Conservation (phyloP, 2,329 filamentous ascomycete genomes). For the Dendrostoma leiphaemia region DNA sequence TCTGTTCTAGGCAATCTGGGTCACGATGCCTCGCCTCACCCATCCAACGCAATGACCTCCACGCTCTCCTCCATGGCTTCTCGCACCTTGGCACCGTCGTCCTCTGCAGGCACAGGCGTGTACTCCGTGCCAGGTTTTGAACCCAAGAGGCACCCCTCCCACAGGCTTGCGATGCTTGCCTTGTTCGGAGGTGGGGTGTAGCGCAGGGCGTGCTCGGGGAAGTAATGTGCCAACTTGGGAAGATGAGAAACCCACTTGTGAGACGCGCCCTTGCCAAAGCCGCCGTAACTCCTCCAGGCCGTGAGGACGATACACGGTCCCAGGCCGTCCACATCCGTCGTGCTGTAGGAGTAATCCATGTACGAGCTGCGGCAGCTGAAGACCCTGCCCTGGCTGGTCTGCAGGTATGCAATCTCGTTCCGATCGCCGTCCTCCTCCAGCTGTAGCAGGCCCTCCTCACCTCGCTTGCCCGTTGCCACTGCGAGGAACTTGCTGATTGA, state of each 20-base stretch:
- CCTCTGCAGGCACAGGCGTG: not conserved
- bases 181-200: too few relatives aligned
- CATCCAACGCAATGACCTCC: too few relatives aligned
- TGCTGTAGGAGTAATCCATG: not conserved
- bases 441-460: not conserved
- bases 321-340: not conserved
- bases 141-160: not conserved
- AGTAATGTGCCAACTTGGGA: not conserved
- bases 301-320: constrained; percentile 2
- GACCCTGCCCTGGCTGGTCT: not conserved
- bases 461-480: too few relatives aligned
- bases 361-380: not conserved
- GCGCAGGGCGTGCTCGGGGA: not conserved
- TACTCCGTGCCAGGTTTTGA: not conserved
- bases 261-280: not conserved
- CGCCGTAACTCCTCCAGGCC: constrained; percentile 8
- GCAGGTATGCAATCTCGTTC: not conserved
- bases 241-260: constrained; percentile 11
- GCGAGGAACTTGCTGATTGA: not conserved
- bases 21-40: too few relatives aligned
- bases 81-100: too few relatives aligned
- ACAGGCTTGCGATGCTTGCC: not conserved
- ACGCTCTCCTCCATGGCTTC: too few relatives aligned
- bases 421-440: not conserved
- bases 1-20: too few relatives aligned